Base-by-base conservation (phyloP, 2,329 filamentous ascomycete species). In the Dothideomycetes sp. region DNA sequence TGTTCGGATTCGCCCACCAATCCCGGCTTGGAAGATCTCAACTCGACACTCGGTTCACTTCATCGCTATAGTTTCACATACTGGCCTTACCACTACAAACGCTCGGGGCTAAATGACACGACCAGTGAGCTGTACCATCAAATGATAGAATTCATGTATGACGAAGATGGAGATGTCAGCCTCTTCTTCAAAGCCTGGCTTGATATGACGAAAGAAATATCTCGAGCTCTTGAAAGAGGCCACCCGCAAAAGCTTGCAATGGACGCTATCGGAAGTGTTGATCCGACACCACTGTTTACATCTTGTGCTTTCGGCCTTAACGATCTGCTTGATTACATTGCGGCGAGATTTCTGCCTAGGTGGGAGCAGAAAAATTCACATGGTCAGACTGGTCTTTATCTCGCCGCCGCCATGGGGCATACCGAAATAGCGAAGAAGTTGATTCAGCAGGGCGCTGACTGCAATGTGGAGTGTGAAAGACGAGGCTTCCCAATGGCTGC, bases 401-500 rank as follows among this genome's bases (percentile, higher is more conserved):
- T 25, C 8, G 22, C 38, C 24, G 38, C 38, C 5, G 16, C 40
- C 12, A 12, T 17, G 17, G 40, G 33, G 28, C 15, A 45, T 20
- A 15, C 13, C 8, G 18, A 37, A 8, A 19, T 43, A 10, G 16
- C 38, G 4, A 4, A 33, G 8, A 8, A 33, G 4, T 29, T 46
- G 5, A 18, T 46, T 15, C 17, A 43, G n/a, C 23, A 43, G 22
- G 44, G 44, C 13, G 44, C 44, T 20, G 40, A 46, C 17, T n/a
- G 31, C 29, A 44, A 46, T 35, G 8, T 12, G 25, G 4, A 7
- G 18, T 24, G 44, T 18, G 39, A 16, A 9, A 20, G 20, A 10
- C 22, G 32, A 20, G 34, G 33, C 19, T 49, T 32, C 16, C 49
- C 51, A n/a, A 40, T 57, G 10, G 47, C 53, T 17, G 45, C 44